Percentiles rank a stretch among this genome's conserved stretches.
phyloP scores from a whole-genome alignment of 768 basidiomycete species.

The Mycena rosella region DNA sequence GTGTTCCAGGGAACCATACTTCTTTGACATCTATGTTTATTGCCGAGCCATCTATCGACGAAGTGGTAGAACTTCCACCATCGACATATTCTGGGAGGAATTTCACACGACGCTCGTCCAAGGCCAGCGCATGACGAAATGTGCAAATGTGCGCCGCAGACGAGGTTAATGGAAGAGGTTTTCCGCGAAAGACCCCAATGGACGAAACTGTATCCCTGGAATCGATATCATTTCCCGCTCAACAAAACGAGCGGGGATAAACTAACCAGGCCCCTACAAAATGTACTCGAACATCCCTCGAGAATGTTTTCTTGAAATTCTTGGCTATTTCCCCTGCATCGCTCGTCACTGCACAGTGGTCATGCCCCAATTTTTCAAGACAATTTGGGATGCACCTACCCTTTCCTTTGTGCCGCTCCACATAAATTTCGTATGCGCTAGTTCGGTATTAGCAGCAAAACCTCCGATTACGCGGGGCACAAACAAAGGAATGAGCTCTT shows the following conservation, averaged over 20 bases:
- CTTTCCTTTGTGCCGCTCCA: slow-evolving; percentile 7
- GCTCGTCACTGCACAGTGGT: neutral
- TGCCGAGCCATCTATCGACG: neutral
- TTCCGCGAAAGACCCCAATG: neutral
- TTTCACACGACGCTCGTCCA: slow-evolving; percentile 14
- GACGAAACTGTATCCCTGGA: slow-evolving; percentile 12
- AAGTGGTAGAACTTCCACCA: neutral
- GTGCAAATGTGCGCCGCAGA: slow-evolving; percentile 11
- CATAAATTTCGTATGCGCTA: slow-evolving; percentile 18
- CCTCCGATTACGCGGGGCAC: neutral
- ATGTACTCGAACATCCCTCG: neutral
- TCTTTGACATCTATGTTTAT: neutral
- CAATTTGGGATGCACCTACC: slow-evolving; percentile 8
- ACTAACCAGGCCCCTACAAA: neutral
- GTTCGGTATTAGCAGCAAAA: neutral
- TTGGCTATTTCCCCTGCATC: neutral
- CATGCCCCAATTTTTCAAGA: too few species aligned
- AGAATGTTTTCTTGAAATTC: slow-evolving; percentile 6
- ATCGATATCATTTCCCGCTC: too few species aligned
- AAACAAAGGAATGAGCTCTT: slow-evolving; percentile 4
- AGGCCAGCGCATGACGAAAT: slow-evolving; percentile 9
- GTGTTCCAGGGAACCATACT: neutral
- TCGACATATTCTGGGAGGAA: slow-evolving; percentile 19
- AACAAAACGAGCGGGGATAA: neutral
- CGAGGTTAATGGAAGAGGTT: slow-evolving; percentile 5